Percentiles rank a stretch among this genome's conserved stretches.
phyloP scores from a whole-genome alignment of 2,329 filamentous ascomycete species.

The Pseudogymnoascus sp. region DNA sequence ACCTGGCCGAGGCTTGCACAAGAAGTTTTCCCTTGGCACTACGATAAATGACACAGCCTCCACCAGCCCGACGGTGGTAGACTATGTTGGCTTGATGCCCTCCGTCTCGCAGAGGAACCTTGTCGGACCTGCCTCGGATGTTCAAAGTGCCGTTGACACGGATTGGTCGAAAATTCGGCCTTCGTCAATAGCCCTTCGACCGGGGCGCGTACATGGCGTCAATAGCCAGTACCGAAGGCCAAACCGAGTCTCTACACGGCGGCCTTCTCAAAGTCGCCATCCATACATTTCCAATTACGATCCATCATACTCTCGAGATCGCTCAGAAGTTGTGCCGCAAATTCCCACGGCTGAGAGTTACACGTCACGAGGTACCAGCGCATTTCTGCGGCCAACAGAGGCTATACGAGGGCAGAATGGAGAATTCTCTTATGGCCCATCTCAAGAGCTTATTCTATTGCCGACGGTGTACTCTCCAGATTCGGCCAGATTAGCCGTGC shows the following conservation, averaged over 20 bases:
- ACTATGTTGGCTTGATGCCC: constrained; percentile 2
- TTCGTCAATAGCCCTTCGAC: not conserved
- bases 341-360: not conserved
- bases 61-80: not conserved
- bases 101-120: not conserved
- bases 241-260: not conserved
- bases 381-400: not conserved
- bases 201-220: not conserved
- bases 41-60: not conserved
- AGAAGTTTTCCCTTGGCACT: not conserved
- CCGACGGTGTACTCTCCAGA: not conserved
- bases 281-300: not conserved
- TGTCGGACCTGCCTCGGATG: not conserved
- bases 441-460: not conserved
- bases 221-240: not conserved
- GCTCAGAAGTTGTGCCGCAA: not conserved
- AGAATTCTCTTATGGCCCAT: not conserved
- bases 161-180: not conserved
- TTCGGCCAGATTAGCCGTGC: not conserved
- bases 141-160: not conserved
- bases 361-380: not conserved
- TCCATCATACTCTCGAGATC: not conserved
- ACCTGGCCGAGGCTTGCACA: not conserved
- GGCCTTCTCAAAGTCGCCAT: not conserved
- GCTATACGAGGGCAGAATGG: not conserved